These are phyloP conservation scores for Rhodotorula glutinis DNA, from an alignment of 1,284 basidiomycete species.

Conservation along the genomic window DNA sequence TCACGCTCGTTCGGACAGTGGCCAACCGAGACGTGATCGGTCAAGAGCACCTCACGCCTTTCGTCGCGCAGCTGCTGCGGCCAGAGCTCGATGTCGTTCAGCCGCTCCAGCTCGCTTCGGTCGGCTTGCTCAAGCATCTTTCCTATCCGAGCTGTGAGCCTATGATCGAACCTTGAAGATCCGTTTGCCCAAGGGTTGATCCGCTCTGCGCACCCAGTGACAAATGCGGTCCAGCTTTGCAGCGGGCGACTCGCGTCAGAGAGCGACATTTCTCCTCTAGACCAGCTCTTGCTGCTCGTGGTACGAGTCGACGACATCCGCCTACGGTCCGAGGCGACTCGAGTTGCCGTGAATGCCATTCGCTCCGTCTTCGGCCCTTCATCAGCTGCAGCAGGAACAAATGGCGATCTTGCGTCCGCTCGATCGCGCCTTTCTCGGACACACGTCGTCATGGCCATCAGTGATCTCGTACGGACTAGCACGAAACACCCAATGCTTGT, in stretches of 20 bases:
- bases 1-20: neutral
- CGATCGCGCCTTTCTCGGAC: neutral
- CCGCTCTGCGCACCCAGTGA: no score
- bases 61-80: slow-evolving; percentile 61
- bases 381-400: slow-evolving; percentile 42
- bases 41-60: slow-evolving; percentile 62
- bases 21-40: slow-evolving; percentile 62
- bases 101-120: slow-evolving; percentile 79
- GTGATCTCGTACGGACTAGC: slow-evolving; percentile 70
- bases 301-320: slow-evolving; percentile 75
- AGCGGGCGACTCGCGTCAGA: slow-evolving; percentile 44
- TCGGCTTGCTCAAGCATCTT: slow-evolving; percentile 84
- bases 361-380: slow-evolving; percentile 60
- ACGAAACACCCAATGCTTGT: slow-evolving; percentile 77
- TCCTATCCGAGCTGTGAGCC: slow-evolving; percentile 67
- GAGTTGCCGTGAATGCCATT: slow-evolving; percentile 78
- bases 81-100: slow-evolving; percentile 72
- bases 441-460: slow-evolving; percentile 60
- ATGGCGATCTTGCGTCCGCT: no score
- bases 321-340: slow-evolving; percentile 81
- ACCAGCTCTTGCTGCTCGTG: slow-evolving; percentile 69
- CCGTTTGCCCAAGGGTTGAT: no score
- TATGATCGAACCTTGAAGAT: no score
- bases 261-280: slow-evolving; percentile 52
- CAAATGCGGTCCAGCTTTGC: no score